These are phyloP conservation scores for Quercus engelmannii DNA, from an alignment of 306 rosid species.

Conservation along the genomic window DNA sequence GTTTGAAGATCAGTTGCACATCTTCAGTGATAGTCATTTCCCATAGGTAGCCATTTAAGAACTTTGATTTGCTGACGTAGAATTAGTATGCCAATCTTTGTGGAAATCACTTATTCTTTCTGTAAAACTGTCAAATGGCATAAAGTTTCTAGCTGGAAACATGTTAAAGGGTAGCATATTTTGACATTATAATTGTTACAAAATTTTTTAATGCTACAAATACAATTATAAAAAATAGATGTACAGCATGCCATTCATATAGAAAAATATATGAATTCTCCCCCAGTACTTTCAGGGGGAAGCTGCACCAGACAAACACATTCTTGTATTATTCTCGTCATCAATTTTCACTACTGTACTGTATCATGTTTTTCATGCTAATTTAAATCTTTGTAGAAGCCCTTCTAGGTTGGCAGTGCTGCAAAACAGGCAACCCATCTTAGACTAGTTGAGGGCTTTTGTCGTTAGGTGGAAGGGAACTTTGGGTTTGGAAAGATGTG, in stretches of 20 bases:
- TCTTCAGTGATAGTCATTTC: neutral
- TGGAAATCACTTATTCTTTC: neutral
- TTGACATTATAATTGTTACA: neutral
- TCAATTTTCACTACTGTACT: neutral
- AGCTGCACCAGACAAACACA: neutral
- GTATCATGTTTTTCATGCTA: neutral
- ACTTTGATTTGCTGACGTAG: no score
- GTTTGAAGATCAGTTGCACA: neutral
- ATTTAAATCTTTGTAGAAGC: neutral
- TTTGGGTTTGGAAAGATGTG: neutral
- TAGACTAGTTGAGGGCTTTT: neutral
- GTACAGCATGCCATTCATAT: no score
- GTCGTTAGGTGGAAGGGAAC: neutral
- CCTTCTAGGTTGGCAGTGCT: conserved; percentile 8
- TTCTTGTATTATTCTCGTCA: neutral
- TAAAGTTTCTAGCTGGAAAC: neutral
- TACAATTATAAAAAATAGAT: neutral
- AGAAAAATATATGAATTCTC: neutral
- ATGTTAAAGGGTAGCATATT: neutral
- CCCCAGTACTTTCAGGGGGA: neutral
- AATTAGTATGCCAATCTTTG: neutral
- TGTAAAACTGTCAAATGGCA: neutral
- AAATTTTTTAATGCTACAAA: neutral
- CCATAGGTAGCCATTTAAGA: neutral
- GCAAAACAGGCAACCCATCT: neutral